Conservation (phyloP, 257 asterid species). For the Solanum tarapatanum region DNA sequence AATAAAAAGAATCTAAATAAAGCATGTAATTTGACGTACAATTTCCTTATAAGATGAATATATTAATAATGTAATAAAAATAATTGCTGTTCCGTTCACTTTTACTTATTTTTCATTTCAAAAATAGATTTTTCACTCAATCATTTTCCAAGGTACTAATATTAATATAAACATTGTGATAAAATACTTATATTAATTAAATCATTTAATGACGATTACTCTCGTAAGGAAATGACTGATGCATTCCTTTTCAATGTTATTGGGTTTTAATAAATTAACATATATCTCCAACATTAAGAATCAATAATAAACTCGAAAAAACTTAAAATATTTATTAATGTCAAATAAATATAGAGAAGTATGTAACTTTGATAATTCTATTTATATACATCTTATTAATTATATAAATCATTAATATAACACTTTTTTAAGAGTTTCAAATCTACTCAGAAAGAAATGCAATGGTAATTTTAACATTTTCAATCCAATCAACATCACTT, state of each 20-base stretch:
- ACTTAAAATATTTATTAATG: neutral
- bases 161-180: too few species aligned
- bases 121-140: too few species aligned
- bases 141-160: too few species aligned
- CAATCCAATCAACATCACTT: neutral
- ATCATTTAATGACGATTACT: neutral
- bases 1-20: neutral
- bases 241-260: too few species aligned
- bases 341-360: neutral
- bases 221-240: neutral
- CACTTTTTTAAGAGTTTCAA: neutral
- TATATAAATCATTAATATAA: neutral
- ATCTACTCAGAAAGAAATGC: neutral
- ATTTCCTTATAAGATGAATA: neutral
- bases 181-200: too few species aligned
- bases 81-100: neutral
- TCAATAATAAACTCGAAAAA: neutral
- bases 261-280: neutral
- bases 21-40: neutral
- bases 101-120: too few species aligned
- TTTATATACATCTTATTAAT: neutral
- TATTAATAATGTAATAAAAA: neutral
- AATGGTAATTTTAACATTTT: neutral
- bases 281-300: neutral
- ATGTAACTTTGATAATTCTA: neutral